These are phyloP conservation scores for Penicillium cinerascens DNA, from an alignment of 495 filamentous ascomycete genomes.

Conservation along the genomic window DNA sequence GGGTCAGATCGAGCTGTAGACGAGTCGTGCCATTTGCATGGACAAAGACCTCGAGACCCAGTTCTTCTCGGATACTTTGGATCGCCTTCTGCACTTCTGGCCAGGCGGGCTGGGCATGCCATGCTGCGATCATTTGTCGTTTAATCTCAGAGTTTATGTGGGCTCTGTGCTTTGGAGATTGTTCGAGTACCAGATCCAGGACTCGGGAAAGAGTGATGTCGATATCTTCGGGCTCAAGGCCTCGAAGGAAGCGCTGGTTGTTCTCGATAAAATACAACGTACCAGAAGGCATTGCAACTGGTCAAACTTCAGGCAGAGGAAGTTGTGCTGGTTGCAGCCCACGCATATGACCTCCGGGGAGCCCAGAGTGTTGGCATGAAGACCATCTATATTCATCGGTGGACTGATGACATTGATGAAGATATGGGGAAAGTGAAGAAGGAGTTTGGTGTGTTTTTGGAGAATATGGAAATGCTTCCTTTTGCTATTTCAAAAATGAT, in stretches of 20 bases:
- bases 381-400: slow-evolving; percentile 50
- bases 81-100: slow-evolving; percentile 33
- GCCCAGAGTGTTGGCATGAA: slow-evolving; percentile 45
- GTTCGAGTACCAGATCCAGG: slow-evolving; percentile 31
- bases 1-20: slow-evolving; percentile 49
- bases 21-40: slow-evolving; percentile 53
- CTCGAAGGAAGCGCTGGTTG: slow-evolving; percentile 29
- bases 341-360: slow-evolving; percentile 51
- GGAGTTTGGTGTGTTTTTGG: slow-evolving; percentile 48
- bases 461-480: slow-evolving; percentile 35
- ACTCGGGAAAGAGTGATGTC: slow-evolving; percentile 42
- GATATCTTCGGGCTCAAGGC: slow-evolving; percentile 44
- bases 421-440: slow-evolving; percentile 41
- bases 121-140: slow-evolving; percentile 24
- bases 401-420: slow-evolving; percentile 53
- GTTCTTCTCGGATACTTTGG: slow-evolving; percentile 13
- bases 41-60: slow-evolving; percentile 38
- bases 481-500: slow-evolving; percentile 10
- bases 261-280: slow-evolving; percentile 36
- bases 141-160: slow-evolving; percentile 24
- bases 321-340: slow-evolving; percentile 52
- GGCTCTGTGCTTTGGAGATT: slow-evolving; percentile 17
- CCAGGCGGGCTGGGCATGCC: slow-evolving; percentile 49
- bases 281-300: slow-evolving; percentile 12
- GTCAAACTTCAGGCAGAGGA: slow-evolving; percentile 11